Percentiles rank a stretch among this genome's conserved stretches.
These are phyloP conservation scores for Cladorrhinum samala DNA, from an alignment of 495 filamentous ascomycete genomes.

Conservation along the genomic window DNA sequence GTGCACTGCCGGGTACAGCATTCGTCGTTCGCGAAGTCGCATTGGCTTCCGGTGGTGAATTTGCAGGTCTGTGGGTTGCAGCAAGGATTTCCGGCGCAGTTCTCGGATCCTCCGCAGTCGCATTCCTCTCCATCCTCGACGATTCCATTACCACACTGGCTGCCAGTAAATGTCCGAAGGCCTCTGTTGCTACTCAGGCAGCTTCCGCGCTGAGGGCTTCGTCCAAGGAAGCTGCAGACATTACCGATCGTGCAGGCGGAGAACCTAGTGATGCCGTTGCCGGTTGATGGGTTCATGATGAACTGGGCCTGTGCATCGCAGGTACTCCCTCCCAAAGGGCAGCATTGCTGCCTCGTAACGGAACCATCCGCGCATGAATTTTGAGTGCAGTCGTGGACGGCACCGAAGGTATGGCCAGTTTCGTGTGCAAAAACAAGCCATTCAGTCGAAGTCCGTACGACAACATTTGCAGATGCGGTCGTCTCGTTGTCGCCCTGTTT, in stretches of 20 bases:
- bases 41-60: slow-evolving; percentile 68
- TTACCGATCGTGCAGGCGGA: slow-evolving; percentile 88
- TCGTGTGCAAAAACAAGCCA: slow-evolving; percentile 99
- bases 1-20: slow-evolving; percentile 76
- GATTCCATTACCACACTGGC: slow-evolving; percentile 93
- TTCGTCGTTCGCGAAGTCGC: slow-evolving; percentile 85
- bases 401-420: slow-evolving; percentile 90
- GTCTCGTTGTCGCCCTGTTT: slow-evolving; percentile 50
- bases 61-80: slow-evolving; percentile 86
- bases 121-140: slow-evolving; percentile 93
- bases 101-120: slow-evolving; percentile 76
- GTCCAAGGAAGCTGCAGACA: slow-evolving; percentile 83
- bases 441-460: slow-evolving; percentile 73
- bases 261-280: slow-evolving; percentile 63
- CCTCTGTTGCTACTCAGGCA: slow-evolving; percentile 80
- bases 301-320: slow-evolving; percentile 74
- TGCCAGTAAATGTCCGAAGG: slow-evolving; percentile 77
- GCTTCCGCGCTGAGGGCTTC: slow-evolving; percentile 65
- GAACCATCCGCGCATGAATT: slow-evolving; percentile 57
- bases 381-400: slow-evolving; percentile 83
- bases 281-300: slow-evolving; percentile 95
- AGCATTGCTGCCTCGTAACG: slow-evolving; percentile 71
- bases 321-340: slow-evolving; percentile 60
- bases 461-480: slow-evolving; percentile 82
- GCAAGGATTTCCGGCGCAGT: slow-evolving; percentile 70